Percentiles rank a stretch among this genome's conserved stretches.
Conservation (phyloP, 148 eudicot genomes). For the Simmondsia chinensis region DNA sequence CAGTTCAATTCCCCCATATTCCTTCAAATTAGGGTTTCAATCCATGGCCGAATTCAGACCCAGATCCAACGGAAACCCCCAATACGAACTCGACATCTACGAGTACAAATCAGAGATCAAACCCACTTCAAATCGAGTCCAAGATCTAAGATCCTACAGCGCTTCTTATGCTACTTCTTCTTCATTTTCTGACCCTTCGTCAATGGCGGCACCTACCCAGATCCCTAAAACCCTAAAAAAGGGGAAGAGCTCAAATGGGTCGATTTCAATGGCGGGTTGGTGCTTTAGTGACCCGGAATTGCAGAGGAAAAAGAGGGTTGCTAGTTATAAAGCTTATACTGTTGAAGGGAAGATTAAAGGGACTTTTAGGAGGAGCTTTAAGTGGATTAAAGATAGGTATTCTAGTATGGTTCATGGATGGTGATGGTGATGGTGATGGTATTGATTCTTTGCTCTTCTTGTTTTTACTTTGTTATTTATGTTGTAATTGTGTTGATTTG, state of each 20-base stretch:
- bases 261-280: constrained; percentile 36
- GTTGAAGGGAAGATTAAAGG: constrained; percentile 71
- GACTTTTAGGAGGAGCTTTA: constrained; percentile 53
- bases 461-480: no score
- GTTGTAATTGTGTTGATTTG: no score
- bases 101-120: no score
- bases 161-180: constrained; percentile 40
- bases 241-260: constrained; percentile 41
- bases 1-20: no score
- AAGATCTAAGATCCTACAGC: constrained; percentile 53
- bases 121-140: constrained; percentile 14
- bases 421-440: no score
- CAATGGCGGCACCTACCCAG: constrained; percentile 10
- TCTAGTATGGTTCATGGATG: constrained; percentile 35
- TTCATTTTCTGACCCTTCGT: neutral
- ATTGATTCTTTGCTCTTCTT: no score
- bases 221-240: constrained; percentile 37
- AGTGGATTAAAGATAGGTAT: constrained; percentile 64
- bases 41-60: no score
- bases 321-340: constrained; percentile 53
- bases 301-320: constrained; percentile 76
- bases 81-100: no score
- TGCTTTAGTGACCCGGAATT: constrained; percentile 61
- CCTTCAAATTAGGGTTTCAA: no score
- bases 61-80: no score